phyloP scores from a whole-genome alignment of 176 grass and related monocot species.

The Oryza longistaminata region DNA sequence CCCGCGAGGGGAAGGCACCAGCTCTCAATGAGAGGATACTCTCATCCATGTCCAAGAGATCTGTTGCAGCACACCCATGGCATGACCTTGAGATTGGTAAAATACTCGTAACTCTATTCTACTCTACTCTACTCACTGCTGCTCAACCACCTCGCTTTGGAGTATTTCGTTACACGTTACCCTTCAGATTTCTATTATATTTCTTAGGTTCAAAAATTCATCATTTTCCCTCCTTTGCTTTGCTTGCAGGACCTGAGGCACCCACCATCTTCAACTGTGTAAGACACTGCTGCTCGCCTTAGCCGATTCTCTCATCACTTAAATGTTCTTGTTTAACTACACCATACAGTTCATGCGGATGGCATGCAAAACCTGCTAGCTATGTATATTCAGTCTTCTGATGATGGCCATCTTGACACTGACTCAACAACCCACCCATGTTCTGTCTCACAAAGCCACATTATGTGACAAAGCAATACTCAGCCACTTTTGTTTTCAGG shows the following conservation, averaged over 20 bases:
- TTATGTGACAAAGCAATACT: neutral
- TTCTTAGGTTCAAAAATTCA: neutral
- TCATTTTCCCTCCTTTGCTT: neutral
- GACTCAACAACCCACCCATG: neutral
- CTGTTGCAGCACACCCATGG: conserved; percentile 92
- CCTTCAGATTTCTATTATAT: neutral
- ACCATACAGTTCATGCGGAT: neutral
- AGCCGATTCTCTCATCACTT: neutral
- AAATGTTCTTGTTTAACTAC: neutral
- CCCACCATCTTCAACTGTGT: conserved; percentile 89
- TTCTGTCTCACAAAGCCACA: neutral
- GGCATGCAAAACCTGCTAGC: neutral
- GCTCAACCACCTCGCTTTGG: neutral
- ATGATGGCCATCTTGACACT: neutral
- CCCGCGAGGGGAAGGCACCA: conserved; percentile 29
- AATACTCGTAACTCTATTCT: neutral
- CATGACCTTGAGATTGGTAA: conserved; percentile 93
- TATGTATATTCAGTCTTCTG: neutral
- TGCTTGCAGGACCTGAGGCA: conserved; percentile 63
- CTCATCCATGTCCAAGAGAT: conserved; percentile 67
- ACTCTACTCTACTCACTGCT: neutral
- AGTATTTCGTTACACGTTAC: neutral
- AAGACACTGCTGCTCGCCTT: neutral
- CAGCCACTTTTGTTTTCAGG: conserved; percentile 35
- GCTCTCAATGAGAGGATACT: conserved; percentile 80